Evolutionary conservation across 2,329 filamentous ascomycete genomes (phyloP), one percentile per base, ranked within the genome.

Genomic region (Diaporthe citri): DNA sequence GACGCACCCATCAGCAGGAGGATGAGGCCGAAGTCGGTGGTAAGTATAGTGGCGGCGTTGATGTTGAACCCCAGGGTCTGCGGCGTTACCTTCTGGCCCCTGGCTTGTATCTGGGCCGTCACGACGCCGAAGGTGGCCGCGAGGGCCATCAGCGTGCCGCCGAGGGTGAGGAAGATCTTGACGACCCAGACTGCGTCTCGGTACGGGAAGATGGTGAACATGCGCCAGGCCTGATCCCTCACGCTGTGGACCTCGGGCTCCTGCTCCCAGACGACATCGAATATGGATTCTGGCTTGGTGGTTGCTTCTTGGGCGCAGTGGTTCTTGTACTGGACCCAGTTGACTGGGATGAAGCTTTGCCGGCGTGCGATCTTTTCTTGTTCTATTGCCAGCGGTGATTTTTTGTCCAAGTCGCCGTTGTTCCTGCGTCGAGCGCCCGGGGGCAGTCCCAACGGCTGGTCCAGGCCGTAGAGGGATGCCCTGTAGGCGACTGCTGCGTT

Each of bases 281-380:
- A 69, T 41, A 41, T 67, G 15, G 64, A 67, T 13, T 67, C 64
- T 22, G 46, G 22, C 22, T 67, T 52, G 31, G 22, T 52, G 22
- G 6, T 31, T 7, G 64, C 64, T n/a, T 67, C 22, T 52, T 67
- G 22, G n/a, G 64, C 64, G 9, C 64, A 67, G 13, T 52, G 15
- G 22, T 67, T 36, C 46, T 67, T 67, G 46, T 67, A 67, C 64
- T 67, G 64, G 15, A 67, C 34, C 64, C 64, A 67, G 31, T 67
- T 67, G 64, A 67, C 64, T 52, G 64, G 64, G 4, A 67, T 67
- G 4, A 67, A 67, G 13, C 12, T 67, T 41, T 67, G 46, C 15
- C 64, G 64, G 5, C 48, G 46, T 20, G 34, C 22, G 17, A 39
- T 39, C 8, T 28, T 39, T 46, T 52, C 64, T 41, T 55, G 34